Percentiles rank a stretch among this genome's conserved stretches.
Conservation (phyloP, 306 rosid genomes). For the Quercus alba region DNA sequence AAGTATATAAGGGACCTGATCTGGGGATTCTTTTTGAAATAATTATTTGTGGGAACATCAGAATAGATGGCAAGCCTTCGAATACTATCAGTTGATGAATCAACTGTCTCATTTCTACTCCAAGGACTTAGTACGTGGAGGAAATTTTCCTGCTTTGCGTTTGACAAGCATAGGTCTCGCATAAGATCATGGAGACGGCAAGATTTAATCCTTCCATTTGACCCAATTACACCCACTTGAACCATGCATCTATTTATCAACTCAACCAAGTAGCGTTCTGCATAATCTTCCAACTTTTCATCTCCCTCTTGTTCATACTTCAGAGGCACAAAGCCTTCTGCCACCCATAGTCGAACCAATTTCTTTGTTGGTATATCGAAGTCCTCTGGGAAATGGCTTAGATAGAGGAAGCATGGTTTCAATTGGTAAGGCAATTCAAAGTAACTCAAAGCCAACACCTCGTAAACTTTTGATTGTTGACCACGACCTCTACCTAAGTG, state of each 20-base stretch:
- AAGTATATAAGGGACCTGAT: slow-evolving; percentile 46
- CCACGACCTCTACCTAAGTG: slow-evolving; percentile 35
- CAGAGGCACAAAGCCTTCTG: slow-evolving; percentile 50
- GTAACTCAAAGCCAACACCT: slow-evolving; percentile 50
- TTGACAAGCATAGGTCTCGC: slow-evolving; percentile 44
- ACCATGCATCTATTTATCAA: slow-evolving; percentile 49
- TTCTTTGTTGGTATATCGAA: slow-evolving; percentile 37
- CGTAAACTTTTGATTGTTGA: slow-evolving; percentile 19
- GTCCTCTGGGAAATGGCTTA: slow-evolving; percentile 58
- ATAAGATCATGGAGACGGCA: slow-evolving; percentile 53
- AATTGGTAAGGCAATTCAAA: slow-evolving; percentile 38
- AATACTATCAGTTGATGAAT: slow-evolving; percentile 9
- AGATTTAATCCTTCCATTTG: slow-evolving; percentile 41
- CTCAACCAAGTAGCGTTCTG: slow-evolving; percentile 32
- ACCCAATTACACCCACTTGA: slow-evolving; percentile 42
- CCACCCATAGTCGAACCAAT: slow-evolving; percentile 43
- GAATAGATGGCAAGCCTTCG: slow-evolving; percentile 45
- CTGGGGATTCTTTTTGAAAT: slow-evolving; percentile 2
- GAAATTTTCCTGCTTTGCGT: slow-evolving; percentile 43
- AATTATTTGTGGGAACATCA: slow-evolving; percentile 2
- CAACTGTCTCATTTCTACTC: background rate
- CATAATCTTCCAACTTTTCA: slow-evolving; percentile 38
- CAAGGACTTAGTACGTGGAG: slow-evolving; percentile 15
- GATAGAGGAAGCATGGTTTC: slow-evolving; percentile 49
- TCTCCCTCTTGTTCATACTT: slow-evolving; percentile 19